Base-by-base conservation (phyloP, 108 stramenopile species). In the Seminavis robusta region DNA sequence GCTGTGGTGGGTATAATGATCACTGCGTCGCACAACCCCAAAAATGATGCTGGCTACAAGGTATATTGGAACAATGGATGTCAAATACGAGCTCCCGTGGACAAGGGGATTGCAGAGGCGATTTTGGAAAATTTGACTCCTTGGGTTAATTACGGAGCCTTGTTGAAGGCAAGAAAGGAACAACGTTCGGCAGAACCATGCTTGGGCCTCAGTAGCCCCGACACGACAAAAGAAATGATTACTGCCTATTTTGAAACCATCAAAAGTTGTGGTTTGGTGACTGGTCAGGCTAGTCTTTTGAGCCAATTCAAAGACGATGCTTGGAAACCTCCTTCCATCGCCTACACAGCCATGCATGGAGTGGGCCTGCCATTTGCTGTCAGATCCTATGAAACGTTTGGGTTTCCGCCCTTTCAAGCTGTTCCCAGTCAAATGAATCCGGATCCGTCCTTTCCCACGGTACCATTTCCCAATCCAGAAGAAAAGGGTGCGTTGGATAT, bases 21-120 rank as follows among this genome's bases (percentile, higher is more conserved):
- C 3, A 99, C 98, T 3, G 96, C 96, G 0, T 90, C 88, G n/a
- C 98, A 99, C 78, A 99, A 99, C 78, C 98, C 98, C 0, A 95
- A 93, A 51, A 65, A 76, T 24, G 98, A 99, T 70, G 69, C 90
- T 69, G 98, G 98, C 4, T 97, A 94, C 76, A 99, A 99, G 65
- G 91, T 99, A 0, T 99, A 97, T 76, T 96, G 95, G 86, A 76
- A 47, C 1, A 86, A 98, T 71, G 98, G 83, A 8, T 89, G 91
- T 65, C 98, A 99, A 67, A 96, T 99, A 28, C 87, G 93, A 47
- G 65, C 95, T 33, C 97, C 98, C 1, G 65, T 91, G 38, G 98
- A 99, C 61, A 53, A 56, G 40, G 82, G 74, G 23, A 99, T 97
- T 50, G 86, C 97, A n/a, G 40, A 26, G 23, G 53, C 77, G 36